Base-by-base conservation (phyloP, 495 filamentous ascomycete genomes). In the Chaetomium cochliodes region DNA sequence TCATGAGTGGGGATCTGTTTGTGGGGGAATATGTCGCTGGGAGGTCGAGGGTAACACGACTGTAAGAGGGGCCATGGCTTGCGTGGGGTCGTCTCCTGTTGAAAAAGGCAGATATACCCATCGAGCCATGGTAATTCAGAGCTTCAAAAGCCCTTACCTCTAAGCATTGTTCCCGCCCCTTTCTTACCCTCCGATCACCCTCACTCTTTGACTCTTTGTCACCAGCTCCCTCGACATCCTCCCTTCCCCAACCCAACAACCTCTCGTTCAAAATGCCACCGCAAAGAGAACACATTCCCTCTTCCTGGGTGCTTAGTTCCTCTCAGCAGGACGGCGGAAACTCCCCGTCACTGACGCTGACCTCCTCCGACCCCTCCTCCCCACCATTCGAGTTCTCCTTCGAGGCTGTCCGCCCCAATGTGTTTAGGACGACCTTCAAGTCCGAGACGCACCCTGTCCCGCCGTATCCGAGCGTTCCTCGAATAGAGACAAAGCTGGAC, bases 351-450 rank as follows among this genome's bases (percentile, higher is more conserved):
- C 33, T 57, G 6, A 41, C 2, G 6, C 54, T 57, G 13, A 57
- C 3, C 54, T 55, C 52, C 4, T 57, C 54, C 54, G n/a, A 57
- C 33, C 37, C 54, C 54, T 42, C 54, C 11, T n/a, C n/a, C n/a
- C 54, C 16, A 16, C 54, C 33, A 12, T 57, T 57, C 20, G 54
- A 41, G 54, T 57, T 57, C 33, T 15, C 11, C 22, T 57, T 57
- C 37, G 54, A 57, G 54, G 25, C 54, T 2, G 22, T 57, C 37
- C 54, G 54, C 37, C 54, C 30, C 33, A 57, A 57, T 57, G 54
- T 57, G n/a, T 57, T 57, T 11, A 23, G 54, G 54, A 57, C 54
- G 54, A 57, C 54, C 2, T 57, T 57, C 37, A 57, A 6, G n/a
- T 57, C 54, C 3, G 54, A 57, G 33, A 57, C 54, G 15, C 54